Evolutionary conservation across 495 filamentous ascomycete species (phyloP).

Genomic region (Penicillium egyptiacum): DNA sequence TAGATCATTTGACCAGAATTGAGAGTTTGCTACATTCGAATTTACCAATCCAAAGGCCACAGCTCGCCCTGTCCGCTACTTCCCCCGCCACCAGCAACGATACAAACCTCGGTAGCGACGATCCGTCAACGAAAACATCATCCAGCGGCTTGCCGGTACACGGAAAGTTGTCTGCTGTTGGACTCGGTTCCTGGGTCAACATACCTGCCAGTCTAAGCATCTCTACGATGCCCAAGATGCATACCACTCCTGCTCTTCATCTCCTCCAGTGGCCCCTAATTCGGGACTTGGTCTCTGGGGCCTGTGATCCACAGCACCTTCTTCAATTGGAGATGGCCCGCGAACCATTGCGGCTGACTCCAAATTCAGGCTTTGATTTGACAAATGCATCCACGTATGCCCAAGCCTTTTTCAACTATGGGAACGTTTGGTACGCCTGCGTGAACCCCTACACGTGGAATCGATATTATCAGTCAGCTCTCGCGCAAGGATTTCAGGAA

Average conservation of each 20-base stretch:
- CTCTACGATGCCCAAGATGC: conserved; percentile 79
- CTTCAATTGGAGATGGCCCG: conserved; percentile 80
- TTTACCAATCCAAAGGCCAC: conserved; percentile 46
- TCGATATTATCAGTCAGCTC: conserved; percentile 69
- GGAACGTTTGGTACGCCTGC: conserved; percentile 83
- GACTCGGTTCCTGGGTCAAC: conserved; percentile 71
- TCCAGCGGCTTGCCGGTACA: conserved; percentile 37
- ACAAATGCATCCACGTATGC: conserved; percentile 73
- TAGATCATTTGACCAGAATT: conserved; percentile 73
- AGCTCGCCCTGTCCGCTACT: conserved; percentile 47
- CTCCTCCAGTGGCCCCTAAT: conserved; percentile 80
- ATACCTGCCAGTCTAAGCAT: conserved; percentile 59
- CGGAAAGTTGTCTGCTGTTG: conserved; percentile 61
- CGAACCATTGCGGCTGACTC: conserved; percentile 61
- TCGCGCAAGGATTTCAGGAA: conserved; percentile 69
- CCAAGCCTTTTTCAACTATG: conserved; percentile 73
- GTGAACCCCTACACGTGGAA: conserved; percentile 82
- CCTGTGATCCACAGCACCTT: conserved; percentile 75
- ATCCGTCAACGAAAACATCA: conserved; percentile 49
- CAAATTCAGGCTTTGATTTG: conserved; percentile 65
- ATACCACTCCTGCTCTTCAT: conserved; percentile 76
- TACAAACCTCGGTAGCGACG: conserved; percentile 65
- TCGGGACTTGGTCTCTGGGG: conserved; percentile 69
- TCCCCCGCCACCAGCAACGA: conserved; percentile 72
- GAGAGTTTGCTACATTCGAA: conserved; percentile 74